Evolutionary conservation across 805 yeast genomes (phyloP), one percentile per base, ranked within the genome.

Genomic region (Kodamaea laetipori): DNA sequence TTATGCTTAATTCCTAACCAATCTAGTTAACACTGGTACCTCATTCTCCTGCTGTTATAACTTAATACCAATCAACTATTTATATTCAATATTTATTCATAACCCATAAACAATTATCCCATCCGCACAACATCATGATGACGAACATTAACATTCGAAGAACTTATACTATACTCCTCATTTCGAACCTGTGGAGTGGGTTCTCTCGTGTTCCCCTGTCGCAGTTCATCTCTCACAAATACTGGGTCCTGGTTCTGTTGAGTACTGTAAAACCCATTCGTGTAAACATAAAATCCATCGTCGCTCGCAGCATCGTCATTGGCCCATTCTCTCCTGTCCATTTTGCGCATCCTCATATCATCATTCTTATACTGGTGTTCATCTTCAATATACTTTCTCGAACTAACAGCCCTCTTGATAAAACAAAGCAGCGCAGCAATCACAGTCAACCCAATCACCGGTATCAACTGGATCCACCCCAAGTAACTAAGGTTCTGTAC

Each of bases 381-480:
- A 19, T 64, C 69, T 23, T 67, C 67, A 40, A 69, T 58, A 45
- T 66, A 66, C 55, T 66, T 57, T 53, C 83, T 58, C 13, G 83
- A 74, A 17, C 77, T 73, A 4, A 81, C 77, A 0, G 86, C 75
- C 52, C 96, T 70, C 56, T 90, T 79, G 70, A 84, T 74, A 41
- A 86, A 73, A 60, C 96, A 88, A 13, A 86, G 63, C 50, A 83
- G 59, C 1, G 89, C 75, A 1, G 88, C 81, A 21, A 80, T 73
- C 1, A 83, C 49, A 0, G 92, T 84, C 36, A 82, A 71, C 24
- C 83, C 60, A 1, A 84, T 76, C 0, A 94, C 78, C 1, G 92
- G 78, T 0, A 80, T 80, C 18, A 90, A 66, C 46, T 86, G 76
- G 39, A 85, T 67, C 97, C 97, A 92, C 18, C 96, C 96, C 35